A percentile compares a stretch with the other conserved stretches of the same genome.
phyloP scores from a whole-genome alignment of 352 stramenopile species.

The Globisporangium solare region DNA sequence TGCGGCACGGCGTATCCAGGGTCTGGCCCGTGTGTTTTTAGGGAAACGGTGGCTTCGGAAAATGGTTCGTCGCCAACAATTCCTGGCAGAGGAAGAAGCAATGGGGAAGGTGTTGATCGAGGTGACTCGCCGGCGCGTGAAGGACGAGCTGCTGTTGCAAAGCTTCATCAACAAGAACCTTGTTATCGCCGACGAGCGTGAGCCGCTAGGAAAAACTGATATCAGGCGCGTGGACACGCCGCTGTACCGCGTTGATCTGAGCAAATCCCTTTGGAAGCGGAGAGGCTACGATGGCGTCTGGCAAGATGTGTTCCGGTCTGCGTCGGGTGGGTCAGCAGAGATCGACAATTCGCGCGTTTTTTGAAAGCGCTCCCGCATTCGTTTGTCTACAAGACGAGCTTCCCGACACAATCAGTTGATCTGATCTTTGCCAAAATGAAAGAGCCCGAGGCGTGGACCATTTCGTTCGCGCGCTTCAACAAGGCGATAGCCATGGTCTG shows the following conservation, averaged over 20 bases:
- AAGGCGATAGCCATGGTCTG: conserved; percentile 55
- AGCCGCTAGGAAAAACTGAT: conserved; percentile 5
- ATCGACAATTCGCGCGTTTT: conserved; percentile 67
- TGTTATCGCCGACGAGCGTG: conserved; percentile 7
- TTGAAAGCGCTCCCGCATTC: conserved; percentile 50
- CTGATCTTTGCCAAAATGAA: conserved; percentile 77
- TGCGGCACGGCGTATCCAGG: conserved; percentile 36
- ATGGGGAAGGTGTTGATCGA: conserved; percentile 50
- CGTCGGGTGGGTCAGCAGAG: conserved; percentile 35
- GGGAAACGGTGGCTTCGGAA: conserved; percentile 30
- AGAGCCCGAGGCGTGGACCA: conserved; percentile 55
- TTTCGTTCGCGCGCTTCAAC: conserved; percentile 60
- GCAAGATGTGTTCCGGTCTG: conserved; percentile 58
- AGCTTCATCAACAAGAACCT: conserved; percentile 47
- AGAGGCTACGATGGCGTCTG: conserved; percentile 61
- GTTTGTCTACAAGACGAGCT: conserved; percentile 59
- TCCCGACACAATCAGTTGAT: conserved; percentile 50
- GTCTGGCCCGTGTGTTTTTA: conserved; percentile 29
- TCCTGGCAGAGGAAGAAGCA: conserved; percentile 42
- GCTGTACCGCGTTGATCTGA: conserved; percentile 32
- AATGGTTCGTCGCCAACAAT: conserved; percentile 41
- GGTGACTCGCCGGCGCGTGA: conserved; percentile 32
- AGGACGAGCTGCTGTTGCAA: conserved; percentile 61
- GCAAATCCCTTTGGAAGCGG: conserved; percentile 37
- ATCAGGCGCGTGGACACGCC: conserved; percentile 28